Evolutionary conservation across 768 basidiomycete species (phyloP), one percentile per base, ranked within the genome.

Genomic region (Postia placenta): DNA sequence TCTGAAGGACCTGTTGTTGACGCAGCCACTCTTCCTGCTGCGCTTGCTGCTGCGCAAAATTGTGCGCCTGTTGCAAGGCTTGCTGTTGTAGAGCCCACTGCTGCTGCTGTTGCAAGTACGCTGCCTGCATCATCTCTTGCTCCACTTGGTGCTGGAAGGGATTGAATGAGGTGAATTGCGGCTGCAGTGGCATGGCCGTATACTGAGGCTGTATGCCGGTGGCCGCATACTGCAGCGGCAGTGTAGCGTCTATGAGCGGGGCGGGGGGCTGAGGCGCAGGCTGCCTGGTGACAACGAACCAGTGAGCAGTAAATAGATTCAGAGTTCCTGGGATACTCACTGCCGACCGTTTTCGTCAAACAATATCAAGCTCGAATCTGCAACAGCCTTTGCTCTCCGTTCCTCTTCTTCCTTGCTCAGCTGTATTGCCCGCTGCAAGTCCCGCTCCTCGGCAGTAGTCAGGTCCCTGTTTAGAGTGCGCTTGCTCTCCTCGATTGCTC

Each of bases 371-470:
- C 88, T 92, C 23, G 81, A 75, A 59, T 81, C 82, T 55, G 84
- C 83, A 23, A 85, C 72, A 7, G 82, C 80, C 50, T 76, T 73
- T 62, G 76, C 77, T 47, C 92, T 70, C 64, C 74, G 79, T 37
- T 74, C 81, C 60, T 97, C 95, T 59, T 95, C 94, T 63, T 94
- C 84, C 62, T 91, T 76, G 54, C 92, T 95, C 20, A 93, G 69
- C 60, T 79, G 74, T 56, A 97, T 72, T 0, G 93, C 94, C 59
- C 82, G 71, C 56, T 80, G 71, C 24, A 96, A 65, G 57, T 96
- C 93, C 20, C 71, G 70, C 56, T 97, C 91, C 69, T 84, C 90
- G 7, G 75, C 72, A 24, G 68, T 75, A 36, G 60, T 53, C 38
- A 66, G 62, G 36, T 74, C 71, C 59, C 85, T 81, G 44, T 92